A percentile compares a stretch with the other conserved stretches of the same genome.
Conservation (phyloP, 352 stramenopile genomes). For the Pythium rishiriense region DNA sequence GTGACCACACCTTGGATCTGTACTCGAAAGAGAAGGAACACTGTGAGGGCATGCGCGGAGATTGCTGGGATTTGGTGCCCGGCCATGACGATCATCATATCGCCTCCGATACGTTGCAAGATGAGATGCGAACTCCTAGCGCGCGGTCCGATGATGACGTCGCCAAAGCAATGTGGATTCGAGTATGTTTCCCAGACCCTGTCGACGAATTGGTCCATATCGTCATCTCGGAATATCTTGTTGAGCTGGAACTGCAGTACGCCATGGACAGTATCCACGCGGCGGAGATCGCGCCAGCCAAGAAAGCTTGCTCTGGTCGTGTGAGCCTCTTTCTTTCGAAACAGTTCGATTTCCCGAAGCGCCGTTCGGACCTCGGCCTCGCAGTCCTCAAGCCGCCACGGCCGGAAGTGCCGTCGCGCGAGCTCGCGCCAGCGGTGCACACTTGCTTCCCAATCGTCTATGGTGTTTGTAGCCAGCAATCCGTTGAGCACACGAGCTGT, state of each 20-base stretch:
- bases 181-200: constrained; percentile 1
- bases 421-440: background rate
- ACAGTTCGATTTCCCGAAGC: constrained; percentile 1
- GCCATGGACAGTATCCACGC: background rate
- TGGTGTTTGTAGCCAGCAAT: background rate
- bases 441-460: background rate
- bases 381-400: background rate
- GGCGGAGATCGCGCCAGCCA: constrained; percentile 12
- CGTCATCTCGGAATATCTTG: constrained; percentile 4
- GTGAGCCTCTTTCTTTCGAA: background rate
- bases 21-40: background rate
- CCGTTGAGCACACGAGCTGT: background rate
- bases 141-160: background rate
- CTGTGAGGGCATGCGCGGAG: background rate
- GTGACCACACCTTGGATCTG: background rate
- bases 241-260: constrained; percentile 12
- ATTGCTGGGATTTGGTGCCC: background rate
- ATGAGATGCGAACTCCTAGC: background rate
- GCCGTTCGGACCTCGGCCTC: background rate
- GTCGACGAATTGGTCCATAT: background rate
- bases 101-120: background rate
- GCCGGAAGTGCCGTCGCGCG: background rate
- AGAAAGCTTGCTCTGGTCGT: constrained; percentile 3
- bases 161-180: background rate
- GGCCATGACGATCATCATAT: background rate